phyloP scores from a whole-genome alignment of 2,329 filamentous ascomycete genomes.

The Penicillium sclerotigenum region DNA sequence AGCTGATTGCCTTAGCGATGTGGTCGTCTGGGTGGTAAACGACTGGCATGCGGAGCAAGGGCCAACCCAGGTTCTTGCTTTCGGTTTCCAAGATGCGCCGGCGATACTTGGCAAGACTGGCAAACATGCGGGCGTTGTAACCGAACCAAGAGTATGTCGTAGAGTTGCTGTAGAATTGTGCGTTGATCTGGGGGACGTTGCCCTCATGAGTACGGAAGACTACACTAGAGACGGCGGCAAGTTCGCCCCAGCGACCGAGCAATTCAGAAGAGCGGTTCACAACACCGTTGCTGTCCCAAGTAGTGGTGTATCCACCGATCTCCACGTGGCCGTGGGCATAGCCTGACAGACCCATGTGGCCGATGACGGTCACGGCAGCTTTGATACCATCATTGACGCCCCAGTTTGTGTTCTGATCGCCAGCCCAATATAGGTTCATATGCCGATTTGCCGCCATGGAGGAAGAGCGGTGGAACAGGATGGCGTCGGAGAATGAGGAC shows the following conservation, averaged over 20 bases:
- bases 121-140: constrained; percentile 38
- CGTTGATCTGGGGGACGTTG: constrained; percentile 37
- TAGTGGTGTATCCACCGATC: constrained; percentile 38
- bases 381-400: constrained; percentile 37
- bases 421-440: constrained; percentile 41
- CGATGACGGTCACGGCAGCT: constrained; percentile 33
- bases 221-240: constrained; percentile 33
- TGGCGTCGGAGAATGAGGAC: constrained; percentile 28
- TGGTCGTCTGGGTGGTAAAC: constrained; percentile 21
- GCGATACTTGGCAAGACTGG: constrained; percentile 33
- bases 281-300: constrained; percentile 24
- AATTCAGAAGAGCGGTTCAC: constrained; percentile 37
- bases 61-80: constrained; percentile 20
- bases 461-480: constrained; percentile 38
- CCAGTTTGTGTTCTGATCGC: constrained; percentile 37
- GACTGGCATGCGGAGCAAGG: constrained; percentile 25
- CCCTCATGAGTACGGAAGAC: constrained; percentile 41
- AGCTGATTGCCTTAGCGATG: constrained; percentile 21
- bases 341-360: constrained; percentile 38
- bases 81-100: constrained; percentile 29
- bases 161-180: constrained; percentile 38
- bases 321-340: constrained; percentile 37
- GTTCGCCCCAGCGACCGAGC: constrained; percentile 39
- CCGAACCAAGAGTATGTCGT: constrained; percentile 35
- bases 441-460: constrained; percentile 31